Conservation (phyloP, 208 protist species). For the Porcisia deanei region DNA sequence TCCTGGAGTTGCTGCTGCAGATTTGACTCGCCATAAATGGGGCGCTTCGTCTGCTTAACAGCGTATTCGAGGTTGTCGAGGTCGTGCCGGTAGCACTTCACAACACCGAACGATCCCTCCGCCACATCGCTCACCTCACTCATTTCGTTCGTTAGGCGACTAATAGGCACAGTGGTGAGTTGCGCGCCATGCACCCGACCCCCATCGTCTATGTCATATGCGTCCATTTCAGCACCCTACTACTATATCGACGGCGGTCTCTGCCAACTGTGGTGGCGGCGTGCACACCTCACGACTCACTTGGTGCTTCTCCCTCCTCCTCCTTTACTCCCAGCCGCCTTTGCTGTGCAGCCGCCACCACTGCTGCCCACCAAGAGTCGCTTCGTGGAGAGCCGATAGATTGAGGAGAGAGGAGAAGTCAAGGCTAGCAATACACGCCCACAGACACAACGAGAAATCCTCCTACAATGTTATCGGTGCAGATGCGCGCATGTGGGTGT, state of each 20-base stretch:
- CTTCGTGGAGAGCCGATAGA: neutral
- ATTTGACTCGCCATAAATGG: constrained; percentile 74
- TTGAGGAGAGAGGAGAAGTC: neutral
- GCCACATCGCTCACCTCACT: constrained; percentile 61
- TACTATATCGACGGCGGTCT: neutral
- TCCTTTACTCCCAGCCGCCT: neutral
- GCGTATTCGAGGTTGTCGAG: constrained; percentile 70
- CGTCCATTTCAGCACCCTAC: neutral
- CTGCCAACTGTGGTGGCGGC: neutral
- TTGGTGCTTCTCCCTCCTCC: neutral
- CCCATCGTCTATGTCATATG: constrained; percentile 15
- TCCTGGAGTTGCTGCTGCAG: constrained; percentile 83
- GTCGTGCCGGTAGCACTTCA: constrained; percentile 58
- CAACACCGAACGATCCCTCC: constrained; percentile 74
- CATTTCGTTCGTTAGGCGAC: constrained; percentile 77
- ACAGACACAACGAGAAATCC: too few relatives aligned
- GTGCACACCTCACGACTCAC: neutral
- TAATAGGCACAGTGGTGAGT: constrained; percentile 45
- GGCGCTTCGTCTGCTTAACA: constrained; percentile 77
- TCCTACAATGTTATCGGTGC: too few relatives aligned
- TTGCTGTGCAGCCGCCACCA: neutral
- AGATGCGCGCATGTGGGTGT: neutral
- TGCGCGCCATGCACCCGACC: constrained; percentile 29
- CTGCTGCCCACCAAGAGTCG: neutral
- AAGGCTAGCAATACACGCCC: neutral